phyloP scores from a whole-genome alignment of 2,329 filamentous ascomycete genomes.

The Pseudogymnoascus sp. region DNA sequence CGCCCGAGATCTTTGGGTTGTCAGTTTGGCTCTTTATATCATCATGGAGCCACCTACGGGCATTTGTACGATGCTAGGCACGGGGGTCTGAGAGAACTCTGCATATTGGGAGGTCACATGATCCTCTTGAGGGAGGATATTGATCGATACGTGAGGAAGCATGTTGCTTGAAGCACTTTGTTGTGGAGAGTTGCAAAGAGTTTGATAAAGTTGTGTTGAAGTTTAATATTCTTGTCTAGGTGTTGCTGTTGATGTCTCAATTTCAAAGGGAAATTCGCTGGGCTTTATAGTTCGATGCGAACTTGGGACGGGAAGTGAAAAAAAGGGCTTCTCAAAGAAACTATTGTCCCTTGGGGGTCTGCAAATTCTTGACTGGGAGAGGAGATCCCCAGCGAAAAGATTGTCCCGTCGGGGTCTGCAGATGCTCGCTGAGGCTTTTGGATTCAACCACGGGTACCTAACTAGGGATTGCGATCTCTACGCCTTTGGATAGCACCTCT shows the following conservation, averaged over 20 bases:
- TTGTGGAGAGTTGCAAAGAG: not conserved
- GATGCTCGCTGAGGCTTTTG: not conserved
- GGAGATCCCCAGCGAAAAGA: not conserved
- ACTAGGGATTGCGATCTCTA: not conserved
- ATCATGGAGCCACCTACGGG: not conserved
- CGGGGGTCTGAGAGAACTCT: not conserved
- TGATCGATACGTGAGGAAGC: not conserved
- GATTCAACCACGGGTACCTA: not conserved
- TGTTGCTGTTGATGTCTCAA: not conserved
- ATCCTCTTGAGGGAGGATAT: not conserved
- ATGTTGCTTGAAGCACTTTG: not conserved
- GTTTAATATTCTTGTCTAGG: not conserved
- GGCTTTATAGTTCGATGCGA: not conserved
- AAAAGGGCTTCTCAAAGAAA: not conserved
- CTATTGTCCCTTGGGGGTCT: not conserved
- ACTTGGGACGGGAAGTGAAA: not conserved
- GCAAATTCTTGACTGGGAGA: not conserved
- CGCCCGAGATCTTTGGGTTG: conserved; percentile 35
- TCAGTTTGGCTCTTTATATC: not conserved
- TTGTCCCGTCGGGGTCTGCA: not conserved
- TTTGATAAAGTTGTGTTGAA: not conserved
- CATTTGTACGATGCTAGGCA: not conserved
- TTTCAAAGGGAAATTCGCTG: not conserved
- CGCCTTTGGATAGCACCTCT: not conserved
- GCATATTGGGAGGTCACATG: not conserved